Percentiles rank a stretch among this genome's conserved stretches.
Evolutionary conservation across 352 stramenopile genomes (phyloP).

Genomic region (Pythium phragmitis): DNA sequence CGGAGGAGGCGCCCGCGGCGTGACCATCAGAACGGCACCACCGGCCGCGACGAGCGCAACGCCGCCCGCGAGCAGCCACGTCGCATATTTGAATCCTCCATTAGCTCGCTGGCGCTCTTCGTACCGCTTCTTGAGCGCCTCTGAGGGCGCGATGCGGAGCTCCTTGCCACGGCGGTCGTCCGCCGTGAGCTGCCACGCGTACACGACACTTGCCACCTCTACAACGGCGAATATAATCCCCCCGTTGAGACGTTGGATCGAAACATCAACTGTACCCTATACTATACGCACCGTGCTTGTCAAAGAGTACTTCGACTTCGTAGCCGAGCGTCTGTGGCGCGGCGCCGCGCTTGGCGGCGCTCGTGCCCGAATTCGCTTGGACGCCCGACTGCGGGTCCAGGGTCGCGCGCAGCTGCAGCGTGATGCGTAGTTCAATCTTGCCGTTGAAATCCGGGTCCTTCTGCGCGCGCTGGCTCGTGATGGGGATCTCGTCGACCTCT

Average conservation of each 20-base stretch:
- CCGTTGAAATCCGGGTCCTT: slow-evolving; percentile 22
- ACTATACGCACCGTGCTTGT: slow-evolving; percentile 35
- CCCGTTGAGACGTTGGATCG: no score
- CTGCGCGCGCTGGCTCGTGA: slow-evolving; percentile 30
- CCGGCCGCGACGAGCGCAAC: slow-evolving; percentile 47
- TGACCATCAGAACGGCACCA: slow-evolving; percentile 32
- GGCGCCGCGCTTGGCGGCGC: slow-evolving; percentile 23
- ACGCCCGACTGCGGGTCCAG: slow-evolving; percentile 21
- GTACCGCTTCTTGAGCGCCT: slow-evolving; percentile 37
- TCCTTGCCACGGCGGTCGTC: slow-evolving; percentile 33
- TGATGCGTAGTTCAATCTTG: slow-evolving; percentile 42
- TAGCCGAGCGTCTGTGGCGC: slow-evolving; percentile 29
- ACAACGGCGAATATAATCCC: no score
- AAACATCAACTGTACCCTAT: no score
- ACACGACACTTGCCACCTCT: slow-evolving; percentile 58
- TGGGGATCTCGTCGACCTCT: slow-evolving; percentile 38
- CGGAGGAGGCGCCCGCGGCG: slow-evolving; percentile 8
- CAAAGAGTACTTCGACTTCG: slow-evolving; percentile 31
- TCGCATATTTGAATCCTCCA: slow-evolving; percentile 21
- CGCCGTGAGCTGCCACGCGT: slow-evolving; percentile 54
- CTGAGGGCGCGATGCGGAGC: slow-evolving; percentile 46
- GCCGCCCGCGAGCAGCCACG: slow-evolving; percentile 47
- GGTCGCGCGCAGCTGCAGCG: slow-evolving; percentile 44
- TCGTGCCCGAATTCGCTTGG: slow-evolving; percentile 29
- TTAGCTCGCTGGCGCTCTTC: slow-evolving; percentile 22